Evolutionary conservation across 768 basidiomycete species (phyloP).

Genomic region (Lentinula edodes): DNA sequence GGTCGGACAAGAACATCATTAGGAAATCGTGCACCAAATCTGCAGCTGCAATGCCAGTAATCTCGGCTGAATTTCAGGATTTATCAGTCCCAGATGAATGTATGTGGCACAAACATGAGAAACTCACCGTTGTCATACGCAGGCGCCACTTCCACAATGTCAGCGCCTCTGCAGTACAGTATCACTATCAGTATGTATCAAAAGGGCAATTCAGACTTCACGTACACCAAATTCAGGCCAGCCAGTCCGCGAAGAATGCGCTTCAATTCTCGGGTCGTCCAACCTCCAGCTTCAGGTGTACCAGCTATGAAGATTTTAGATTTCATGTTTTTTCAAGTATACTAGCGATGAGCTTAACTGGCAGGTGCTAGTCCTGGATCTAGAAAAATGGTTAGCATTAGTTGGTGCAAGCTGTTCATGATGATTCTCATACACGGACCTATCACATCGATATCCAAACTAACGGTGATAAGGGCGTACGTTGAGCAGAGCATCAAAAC

Average conservation of each 20-base stretch:
- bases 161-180: conserved; percentile 45
- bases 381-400: conserved; percentile 6
- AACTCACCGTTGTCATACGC: conserved; percentile 62
- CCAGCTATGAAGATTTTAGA: conserved; percentile 44
- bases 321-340: neutral
- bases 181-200: neutral
- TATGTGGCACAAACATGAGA: neutral
- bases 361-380: conserved; percentile 80
- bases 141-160: conserved; percentile 71
- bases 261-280: conserved; percentile 80
- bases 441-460: conserved; percentile 70
- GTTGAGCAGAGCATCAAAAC: conserved; percentile 26
- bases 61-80: conserved; percentile 40
- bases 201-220: neutral
- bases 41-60: conserved; percentile 64
- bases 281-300: conserved; percentile 81
- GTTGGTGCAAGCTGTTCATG: neutral
- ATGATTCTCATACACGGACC: conserved; percentile 34
- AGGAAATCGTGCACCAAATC: conserved; percentile 67
- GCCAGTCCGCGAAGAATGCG: conserved; percentile 74
- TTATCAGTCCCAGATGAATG: neutral
- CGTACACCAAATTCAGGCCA: conserved; percentile 77
- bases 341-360: conserved; percentile 37
- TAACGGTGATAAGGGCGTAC: neutral
- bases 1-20: conserved; percentile 47